These are phyloP conservation scores for Raffaelea arxii DNA, from an alignment of 2,329 filamentous ascomycete genomes.

Conservation along the genomic window DNA sequence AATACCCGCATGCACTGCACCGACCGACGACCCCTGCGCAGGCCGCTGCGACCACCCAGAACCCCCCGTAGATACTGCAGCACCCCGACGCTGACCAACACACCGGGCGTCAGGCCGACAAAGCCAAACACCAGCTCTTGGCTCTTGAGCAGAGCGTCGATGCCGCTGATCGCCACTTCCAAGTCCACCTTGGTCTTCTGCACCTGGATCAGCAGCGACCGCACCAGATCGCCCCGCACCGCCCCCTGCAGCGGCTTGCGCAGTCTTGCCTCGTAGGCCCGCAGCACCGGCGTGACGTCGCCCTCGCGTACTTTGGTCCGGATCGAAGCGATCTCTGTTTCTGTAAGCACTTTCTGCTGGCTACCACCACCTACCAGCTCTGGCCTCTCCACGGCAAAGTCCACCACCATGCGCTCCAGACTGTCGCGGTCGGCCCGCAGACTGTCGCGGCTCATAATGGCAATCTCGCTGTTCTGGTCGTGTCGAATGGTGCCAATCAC, in stretches of 20 bases:
- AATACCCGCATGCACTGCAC: conserved; percentile 67
- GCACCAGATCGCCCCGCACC: conserved; percentile 74
- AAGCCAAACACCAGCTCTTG: conserved; percentile 98
- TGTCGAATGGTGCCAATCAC: conserved; percentile 88
- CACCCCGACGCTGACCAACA: conserved; percentile 74
- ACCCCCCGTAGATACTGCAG: conserved; percentile 60
- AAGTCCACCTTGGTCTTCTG: conserved; percentile 99
- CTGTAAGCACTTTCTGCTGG: conserved; percentile 42
- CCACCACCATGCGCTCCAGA: conserved; percentile 94
- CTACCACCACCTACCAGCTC: conserved; percentile 46
- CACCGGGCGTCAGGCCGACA: conserved; percentile 81
- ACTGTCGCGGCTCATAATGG: conserved; percentile 91
- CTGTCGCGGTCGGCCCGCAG: conserved; percentile 84
- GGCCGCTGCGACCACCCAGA: conserved; percentile 62
- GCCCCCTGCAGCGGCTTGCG: conserved; percentile 73
- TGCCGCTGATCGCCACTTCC: conserved; percentile 90
- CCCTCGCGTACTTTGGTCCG: conserved; percentile 76
- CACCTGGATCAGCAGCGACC: conserved; percentile 87
- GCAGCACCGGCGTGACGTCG: conserved; percentile 84
- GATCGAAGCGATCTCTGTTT: conserved; percentile 64
- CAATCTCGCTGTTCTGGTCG: conserved; percentile 85
- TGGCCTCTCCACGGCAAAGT: conserved; percentile 82
- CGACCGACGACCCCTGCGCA: conserved; percentile 53
- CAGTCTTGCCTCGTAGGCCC: conserved; percentile 84
- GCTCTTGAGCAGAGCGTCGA: conserved; percentile 87